A percentile compares a stretch with the other conserved stretches of the same genome.
Evolutionary conservation across 164 flowering plant species (phyloP).

Genomic region (Vitis rotundifolia): DNA sequence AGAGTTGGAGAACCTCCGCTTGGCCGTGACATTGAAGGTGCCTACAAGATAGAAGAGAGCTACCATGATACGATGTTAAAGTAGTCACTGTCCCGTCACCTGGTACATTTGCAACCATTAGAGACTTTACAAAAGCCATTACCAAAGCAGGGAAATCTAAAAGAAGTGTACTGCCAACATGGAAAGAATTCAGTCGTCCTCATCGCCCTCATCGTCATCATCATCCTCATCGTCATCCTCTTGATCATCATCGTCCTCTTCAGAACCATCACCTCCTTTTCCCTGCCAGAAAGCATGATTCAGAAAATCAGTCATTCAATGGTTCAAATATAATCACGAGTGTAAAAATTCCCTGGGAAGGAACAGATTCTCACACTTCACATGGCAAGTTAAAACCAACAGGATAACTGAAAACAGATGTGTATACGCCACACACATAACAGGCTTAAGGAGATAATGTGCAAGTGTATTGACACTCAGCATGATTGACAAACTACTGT

Average conservation of each 20-base stretch:
- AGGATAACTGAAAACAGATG: too few species aligned
- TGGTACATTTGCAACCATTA: slow-evolving; percentile 13
- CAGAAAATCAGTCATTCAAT: background rate
- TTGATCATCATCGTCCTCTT: slow-evolving; percentile 46
- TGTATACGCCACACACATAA: too few species aligned
- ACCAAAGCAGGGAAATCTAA: slow-evolving; percentile 11
- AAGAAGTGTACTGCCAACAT: background rate
- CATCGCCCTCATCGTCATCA: slow-evolving; percentile 34
- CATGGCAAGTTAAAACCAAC: too few species aligned
- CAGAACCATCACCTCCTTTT: slow-evolving; percentile 41
- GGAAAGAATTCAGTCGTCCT: slow-evolving; percentile 13
- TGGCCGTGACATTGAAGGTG: background rate
- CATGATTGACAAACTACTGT: too few species aligned
- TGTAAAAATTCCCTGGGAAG: too few species aligned
- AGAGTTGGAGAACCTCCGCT: background rate
- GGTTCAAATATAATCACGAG: too few species aligned
- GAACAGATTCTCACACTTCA: too few species aligned
- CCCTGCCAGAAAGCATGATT: slow-evolving; percentile 24
- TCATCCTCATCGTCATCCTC: slow-evolving; percentile 41
- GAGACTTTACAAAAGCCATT: slow-evolving; percentile 25
- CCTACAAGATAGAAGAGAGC: slow-evolving; percentile 5
- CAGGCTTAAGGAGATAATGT: too few species aligned
- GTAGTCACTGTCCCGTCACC: slow-evolving; percentile 6
- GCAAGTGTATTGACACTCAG: too few species aligned
- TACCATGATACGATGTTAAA: background rate